These are phyloP conservation scores for Pseudocercospora pini-densiflorae DNA, from an alignment of 2,329 filamentous ascomycete genomes.

Conservation along the genomic window DNA sequence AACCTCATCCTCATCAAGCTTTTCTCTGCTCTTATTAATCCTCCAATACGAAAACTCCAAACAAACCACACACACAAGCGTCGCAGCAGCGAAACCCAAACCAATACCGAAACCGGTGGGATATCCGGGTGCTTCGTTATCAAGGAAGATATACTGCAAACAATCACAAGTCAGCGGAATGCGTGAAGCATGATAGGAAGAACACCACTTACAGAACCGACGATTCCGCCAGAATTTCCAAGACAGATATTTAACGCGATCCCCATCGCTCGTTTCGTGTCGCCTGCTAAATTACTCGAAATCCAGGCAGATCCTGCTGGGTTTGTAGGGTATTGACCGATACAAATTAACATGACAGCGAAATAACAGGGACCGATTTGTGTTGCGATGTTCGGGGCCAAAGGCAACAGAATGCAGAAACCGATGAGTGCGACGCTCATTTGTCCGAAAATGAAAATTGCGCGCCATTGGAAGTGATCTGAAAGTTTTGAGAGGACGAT, in stretches of 20 bases:
- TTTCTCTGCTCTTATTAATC: too few relatives aligned
- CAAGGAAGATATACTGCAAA: conserved; percentile 39
- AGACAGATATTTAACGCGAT: conserved; percentile 46
- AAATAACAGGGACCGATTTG: conserved; percentile 50
- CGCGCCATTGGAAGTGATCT: too few relatives aligned
- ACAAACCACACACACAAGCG: conserved; percentile 29
- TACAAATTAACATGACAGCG: conserved; percentile 33
- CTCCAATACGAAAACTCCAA: too few relatives aligned
- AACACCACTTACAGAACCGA: conserved; percentile 33
- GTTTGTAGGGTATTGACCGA: conserved; percentile 32
- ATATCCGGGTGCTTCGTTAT: conserved; percentile 41
- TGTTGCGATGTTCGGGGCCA: conserved; percentile 27
- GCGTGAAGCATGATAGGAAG: too few relatives aligned
- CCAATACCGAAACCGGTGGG: conserved; percentile 29
- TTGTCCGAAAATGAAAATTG: too few relatives aligned
- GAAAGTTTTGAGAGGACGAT: too few relatives aligned
- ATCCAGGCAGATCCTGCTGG: conserved; percentile 38
- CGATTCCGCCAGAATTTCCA: conserved; percentile 49
- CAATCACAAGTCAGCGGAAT: background rate
- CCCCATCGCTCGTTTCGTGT: conserved; percentile 44
- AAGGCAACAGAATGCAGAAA: conserved; percentile 28
- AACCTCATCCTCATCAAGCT: too few relatives aligned
- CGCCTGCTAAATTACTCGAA: conserved; percentile 36
- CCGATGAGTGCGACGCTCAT: conserved; percentile 23
- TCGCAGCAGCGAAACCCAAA: conserved; percentile 29